Conservation (phyloP, 1,284 basidiomycete species). For the Volvariella volvacea region DNA sequence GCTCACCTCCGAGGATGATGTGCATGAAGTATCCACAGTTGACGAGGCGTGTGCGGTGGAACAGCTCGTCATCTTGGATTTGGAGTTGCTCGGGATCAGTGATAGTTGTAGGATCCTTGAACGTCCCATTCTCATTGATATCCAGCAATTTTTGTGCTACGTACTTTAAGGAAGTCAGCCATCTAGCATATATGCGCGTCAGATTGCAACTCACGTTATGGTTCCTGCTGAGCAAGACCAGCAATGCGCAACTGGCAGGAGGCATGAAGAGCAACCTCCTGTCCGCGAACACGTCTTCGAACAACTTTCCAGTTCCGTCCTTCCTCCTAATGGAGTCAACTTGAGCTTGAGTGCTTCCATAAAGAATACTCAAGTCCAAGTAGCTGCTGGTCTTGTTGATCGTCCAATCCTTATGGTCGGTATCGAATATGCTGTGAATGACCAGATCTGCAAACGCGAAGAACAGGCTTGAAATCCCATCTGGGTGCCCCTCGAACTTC, state of each 20-base stretch:
- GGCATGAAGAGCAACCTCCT: conserved; percentile 67
- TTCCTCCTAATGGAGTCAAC: conserved; percentile 46
- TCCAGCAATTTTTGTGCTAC: conserved; percentile 63
- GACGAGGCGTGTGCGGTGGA: conserved; percentile 67
- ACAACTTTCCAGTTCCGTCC: conserved; percentile 61
- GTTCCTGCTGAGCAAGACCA: conserved; percentile 67
- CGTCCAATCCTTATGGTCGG: conserved; percentile 42
- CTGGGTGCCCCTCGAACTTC: conserved; percentile 45
- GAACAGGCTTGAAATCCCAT: conserved; percentile 60
- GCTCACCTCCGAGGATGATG: conserved; percentile 50
- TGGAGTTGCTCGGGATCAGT: conserved; percentile 22
- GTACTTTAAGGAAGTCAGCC: conserved; percentile 35
- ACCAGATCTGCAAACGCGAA: conserved; percentile 77
- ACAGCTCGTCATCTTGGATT: conserved; percentile 68
- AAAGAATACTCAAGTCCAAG: conserved; percentile 72
- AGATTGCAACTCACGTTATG: conserved; percentile 52
- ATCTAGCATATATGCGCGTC: not conserved
- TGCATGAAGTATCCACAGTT: conserved; percentile 73
- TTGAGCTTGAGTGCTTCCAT: conserved; percentile 52
- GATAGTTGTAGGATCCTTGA: conserved; percentile 23
- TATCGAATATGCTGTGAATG: conserved; percentile 71
- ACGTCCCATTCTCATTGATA: conserved; percentile 59
- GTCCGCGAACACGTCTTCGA: conserved; percentile 68
- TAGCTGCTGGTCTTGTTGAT: conserved; percentile 71
- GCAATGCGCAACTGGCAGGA: conserved; percentile 60